A percentile compares a stretch with the other conserved stretches of the same genome.
These are phyloP conservation scores for Globisporangium cylindrosporum DNA, from an alignment of 352 stramenopile genomes.

Conservation along the genomic window DNA sequence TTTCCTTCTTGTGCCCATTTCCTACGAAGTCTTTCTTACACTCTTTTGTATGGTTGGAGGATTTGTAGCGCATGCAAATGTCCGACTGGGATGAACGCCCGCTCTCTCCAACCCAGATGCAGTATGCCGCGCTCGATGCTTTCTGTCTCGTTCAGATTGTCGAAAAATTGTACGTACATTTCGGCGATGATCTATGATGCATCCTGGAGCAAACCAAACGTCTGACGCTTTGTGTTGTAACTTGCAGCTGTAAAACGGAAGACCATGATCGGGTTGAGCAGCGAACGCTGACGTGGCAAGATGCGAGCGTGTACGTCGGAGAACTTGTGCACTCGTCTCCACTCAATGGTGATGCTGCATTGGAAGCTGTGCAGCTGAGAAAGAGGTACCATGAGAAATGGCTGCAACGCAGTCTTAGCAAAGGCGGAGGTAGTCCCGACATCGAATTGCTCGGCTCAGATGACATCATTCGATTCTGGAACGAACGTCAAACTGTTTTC, in stretches of 20 bases:
- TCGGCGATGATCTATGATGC: not conserved
- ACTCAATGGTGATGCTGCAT: conserved; percentile 22
- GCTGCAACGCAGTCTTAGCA: conserved; percentile 7
- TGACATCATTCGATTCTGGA: conserved; percentile 15
- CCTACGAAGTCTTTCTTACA: not conserved
- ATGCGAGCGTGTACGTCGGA: conserved; percentile 20
- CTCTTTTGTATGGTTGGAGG: not conserved
- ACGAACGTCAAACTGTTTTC: not conserved
- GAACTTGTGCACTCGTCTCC: conserved; percentile 27
- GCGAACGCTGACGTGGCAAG: conserved; percentile 8
- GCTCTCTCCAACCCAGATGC: conserved; percentile 40
- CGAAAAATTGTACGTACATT: conserved; percentile 39
- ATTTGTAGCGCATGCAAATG: conserved; percentile 53
- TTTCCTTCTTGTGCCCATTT: not conserved
- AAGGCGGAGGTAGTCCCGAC: not conserved
- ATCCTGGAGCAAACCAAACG: not conserved
- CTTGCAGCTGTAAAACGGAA: not conserved
- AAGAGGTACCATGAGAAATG: conserved; percentile 35
- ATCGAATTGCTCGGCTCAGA: conserved; percentile 7
- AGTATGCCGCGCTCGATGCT: conserved; percentile 66
- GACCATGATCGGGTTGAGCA: conserved; percentile 1
- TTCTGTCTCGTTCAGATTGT: conserved; percentile 60
- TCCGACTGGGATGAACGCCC: conserved; percentile 67
- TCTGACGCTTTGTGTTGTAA: not conserved
- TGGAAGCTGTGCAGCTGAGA: conserved; percentile 26